phyloP scores from a whole-genome alignment of 192 early-diverging fungal genomes.

The Linnemannia elongata region DNA sequence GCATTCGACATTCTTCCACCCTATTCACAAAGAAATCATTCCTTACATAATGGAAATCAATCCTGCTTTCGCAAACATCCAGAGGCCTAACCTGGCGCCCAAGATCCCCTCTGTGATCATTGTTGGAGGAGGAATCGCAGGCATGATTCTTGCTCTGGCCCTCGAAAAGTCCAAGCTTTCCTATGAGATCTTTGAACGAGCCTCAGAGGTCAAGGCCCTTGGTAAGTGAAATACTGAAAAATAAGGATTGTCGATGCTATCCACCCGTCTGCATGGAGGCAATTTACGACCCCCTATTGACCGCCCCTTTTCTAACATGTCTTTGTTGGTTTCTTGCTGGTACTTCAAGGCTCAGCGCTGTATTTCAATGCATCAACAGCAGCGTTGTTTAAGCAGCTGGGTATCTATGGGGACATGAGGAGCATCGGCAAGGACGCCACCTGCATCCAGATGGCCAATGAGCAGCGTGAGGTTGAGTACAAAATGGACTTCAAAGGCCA shows the following conservation, averaged over 20 bases:
- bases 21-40: too few species aligned
- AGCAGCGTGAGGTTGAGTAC: not conserved
- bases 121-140: conserved; percentile 4
- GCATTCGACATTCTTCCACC: too few species aligned
- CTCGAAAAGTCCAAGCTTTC: conserved; percentile 3
- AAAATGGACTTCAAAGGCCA: not conserved
- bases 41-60: not conserved
- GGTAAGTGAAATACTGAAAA: not conserved
- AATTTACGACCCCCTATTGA: not conserved
- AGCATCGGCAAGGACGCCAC: not conserved
- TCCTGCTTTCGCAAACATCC: not conserved
- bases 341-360: not conserved
- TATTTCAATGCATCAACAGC: not conserved
- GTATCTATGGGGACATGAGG: conserved; percentile 9
- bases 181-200: not conserved
- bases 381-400: conserved; percentile 8
- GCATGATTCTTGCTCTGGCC: not conserved
- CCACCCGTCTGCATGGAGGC: too few species aligned
- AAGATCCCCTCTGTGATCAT: conserved; percentile 8
- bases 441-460: not conserved
- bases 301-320: too few species aligned
- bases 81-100: not conserved
- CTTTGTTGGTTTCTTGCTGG: not conserved
- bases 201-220: not conserved
- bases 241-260: too few species aligned